Percentiles rank a stretch among this genome's conserved stretches.
Evolutionary conservation across 2,329 filamentous ascomycete genomes (phyloP).

Genomic region (Aureobasidium leucospermi): DNA sequence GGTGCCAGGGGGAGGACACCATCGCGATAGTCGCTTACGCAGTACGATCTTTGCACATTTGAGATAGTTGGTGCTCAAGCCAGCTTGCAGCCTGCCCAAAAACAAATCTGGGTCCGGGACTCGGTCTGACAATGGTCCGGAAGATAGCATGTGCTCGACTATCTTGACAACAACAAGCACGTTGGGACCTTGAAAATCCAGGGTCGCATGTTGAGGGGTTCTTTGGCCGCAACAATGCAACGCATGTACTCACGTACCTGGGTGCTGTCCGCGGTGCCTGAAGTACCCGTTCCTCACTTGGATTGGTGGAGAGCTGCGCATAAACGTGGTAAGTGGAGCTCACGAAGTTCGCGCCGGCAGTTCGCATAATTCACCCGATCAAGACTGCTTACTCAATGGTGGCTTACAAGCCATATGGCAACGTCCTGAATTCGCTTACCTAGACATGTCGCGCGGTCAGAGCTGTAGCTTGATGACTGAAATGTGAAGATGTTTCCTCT

Average conservation of each 20-base stretch:
- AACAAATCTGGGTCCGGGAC: neutral
- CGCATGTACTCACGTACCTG: too few relatives aligned
- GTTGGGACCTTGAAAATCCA: neutral
- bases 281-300: neutral
- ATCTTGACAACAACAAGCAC: neutral
- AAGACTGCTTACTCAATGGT: neutral
- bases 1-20: neutral
- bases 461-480: too few relatives aligned
- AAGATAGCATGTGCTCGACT: neutral
- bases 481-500: too few relatives aligned
- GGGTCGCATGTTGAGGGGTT: neutral
- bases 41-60: neutral
- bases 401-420: neutral
- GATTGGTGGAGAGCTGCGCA: neutral
- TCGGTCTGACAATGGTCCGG: neutral
- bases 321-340: neutral
- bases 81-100: neutral
- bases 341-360: neutral
- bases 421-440: too few relatives aligned
- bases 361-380: neutral
- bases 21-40: neutral
- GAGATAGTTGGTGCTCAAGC: neutral
- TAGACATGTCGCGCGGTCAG: too few relatives aligned
- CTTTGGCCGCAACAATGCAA: neutral
- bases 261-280: too few relatives aligned